A percentile compares a stretch with the other conserved stretches of the same genome.
Conservation (phyloP, 441 rosid genomes). For the Flueggea neowawraea region DNA sequence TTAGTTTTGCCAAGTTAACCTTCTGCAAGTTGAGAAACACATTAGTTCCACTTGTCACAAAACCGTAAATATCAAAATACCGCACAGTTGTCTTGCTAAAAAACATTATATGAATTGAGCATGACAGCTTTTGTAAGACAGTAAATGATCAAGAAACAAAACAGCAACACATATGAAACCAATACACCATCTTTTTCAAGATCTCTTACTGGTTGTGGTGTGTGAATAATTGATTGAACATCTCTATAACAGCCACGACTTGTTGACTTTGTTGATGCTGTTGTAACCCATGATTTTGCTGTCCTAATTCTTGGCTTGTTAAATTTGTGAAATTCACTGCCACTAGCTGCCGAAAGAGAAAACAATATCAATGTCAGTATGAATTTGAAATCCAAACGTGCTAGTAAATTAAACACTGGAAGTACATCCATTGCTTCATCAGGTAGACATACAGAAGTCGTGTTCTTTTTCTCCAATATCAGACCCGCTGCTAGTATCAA, state of each 20-base stretch:
- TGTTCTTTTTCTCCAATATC: slow-evolving; percentile 52
- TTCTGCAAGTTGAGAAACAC: slow-evolving; percentile 25
- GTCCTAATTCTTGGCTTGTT: slow-evolving; percentile 50
- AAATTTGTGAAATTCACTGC: slow-evolving; percentile 41
- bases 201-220: too few relatives aligned
- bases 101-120: too few relatives aligned
- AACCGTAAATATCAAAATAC: not conserved
- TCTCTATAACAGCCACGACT: slow-evolving; percentile 39
- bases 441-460: slow-evolving; percentile 30
- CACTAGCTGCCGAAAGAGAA: slow-evolving; percentile 35
- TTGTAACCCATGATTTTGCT: slow-evolving; percentile 41
- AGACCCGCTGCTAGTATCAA: slow-evolving; percentile 64
- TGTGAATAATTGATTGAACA: too few relatives aligned
- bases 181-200: too few relatives aligned
- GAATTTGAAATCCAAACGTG: not conserved
- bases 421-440: not conserved
- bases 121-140: too few relatives aligned
- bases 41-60: not conserved
- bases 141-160: too few relatives aligned
- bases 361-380: slow-evolving; percentile 5
- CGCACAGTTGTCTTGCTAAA: not conserved
- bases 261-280: slow-evolving; percentile 34
- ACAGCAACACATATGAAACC: too few relatives aligned
- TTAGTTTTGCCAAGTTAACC: slow-evolving; percentile 52
- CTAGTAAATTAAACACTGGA: not conserved